Conservation (phyloP, 2,329 filamentous ascomycete species). For the Escovopsis sp. region DNA sequence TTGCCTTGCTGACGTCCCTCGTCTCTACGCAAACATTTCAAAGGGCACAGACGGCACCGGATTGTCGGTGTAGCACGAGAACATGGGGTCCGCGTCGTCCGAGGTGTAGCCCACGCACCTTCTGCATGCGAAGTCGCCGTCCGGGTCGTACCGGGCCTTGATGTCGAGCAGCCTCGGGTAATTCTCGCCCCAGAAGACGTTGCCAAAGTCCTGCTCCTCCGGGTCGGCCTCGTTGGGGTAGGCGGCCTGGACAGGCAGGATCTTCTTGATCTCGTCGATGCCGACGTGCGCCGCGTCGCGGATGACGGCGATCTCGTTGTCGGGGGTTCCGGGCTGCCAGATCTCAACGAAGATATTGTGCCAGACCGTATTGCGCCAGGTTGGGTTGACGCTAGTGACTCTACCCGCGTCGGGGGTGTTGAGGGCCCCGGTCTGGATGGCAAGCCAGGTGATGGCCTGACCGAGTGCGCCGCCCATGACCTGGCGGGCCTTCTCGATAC, state of each 20-base stretch:
- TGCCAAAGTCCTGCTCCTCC: conserved; percentile 25
- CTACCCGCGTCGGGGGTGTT: conserved; percentile 2
- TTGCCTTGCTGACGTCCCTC: no score
- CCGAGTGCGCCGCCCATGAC: not conserved
- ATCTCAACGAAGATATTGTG: conserved; percentile 17
- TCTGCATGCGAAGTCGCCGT: conserved; percentile 4
- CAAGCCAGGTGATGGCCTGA: not conserved
- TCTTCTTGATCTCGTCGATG: not conserved
- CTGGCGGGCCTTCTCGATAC: not conserved
- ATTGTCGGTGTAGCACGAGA: conserved; percentile 1
- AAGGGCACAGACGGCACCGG: not conserved
- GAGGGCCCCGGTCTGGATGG: not conserved
- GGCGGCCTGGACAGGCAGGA: conserved; percentile 7
- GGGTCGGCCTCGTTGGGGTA: conserved; percentile 39
- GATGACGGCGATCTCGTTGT: conserved; percentile 14
- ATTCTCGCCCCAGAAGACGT: conserved; percentile 30
- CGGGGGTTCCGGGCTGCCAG: conserved; percentile 20
- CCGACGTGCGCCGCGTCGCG: not conserved
- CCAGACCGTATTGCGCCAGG: conserved; percentile 2
- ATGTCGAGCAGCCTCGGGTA: conserved; percentile 25
- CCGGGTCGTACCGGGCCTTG: conserved; percentile 35
- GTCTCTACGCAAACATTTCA: no score
- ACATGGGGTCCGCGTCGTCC: conserved; percentile 2
- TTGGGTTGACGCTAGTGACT: conserved; percentile 1
- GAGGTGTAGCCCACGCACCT: conserved; percentile 1